Percentiles rank a stretch among this genome's conserved stretches.
phyloP scores from a whole-genome alignment of 331 rosid species.

The Quercus tomentella region DNA sequence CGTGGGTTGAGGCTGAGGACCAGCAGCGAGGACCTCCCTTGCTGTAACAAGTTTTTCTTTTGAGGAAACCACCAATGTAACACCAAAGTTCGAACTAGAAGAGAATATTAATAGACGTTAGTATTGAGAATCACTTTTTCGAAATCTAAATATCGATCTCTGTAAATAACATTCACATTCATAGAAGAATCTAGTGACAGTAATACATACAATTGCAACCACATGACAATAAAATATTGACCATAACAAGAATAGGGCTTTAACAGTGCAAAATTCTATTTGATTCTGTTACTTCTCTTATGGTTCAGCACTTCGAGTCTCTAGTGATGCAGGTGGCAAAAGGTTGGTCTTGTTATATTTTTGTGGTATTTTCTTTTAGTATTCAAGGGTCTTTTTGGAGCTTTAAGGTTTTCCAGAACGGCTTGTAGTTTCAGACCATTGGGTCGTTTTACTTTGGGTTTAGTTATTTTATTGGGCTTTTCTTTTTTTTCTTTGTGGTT shows the following conservation, averaged over 20 bases:
- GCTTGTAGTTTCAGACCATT: too few species aligned
- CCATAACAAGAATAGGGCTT: neutral
- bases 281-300: neutral
- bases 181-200: neutral
- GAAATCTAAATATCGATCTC: neutral
- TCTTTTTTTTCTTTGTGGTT: too few species aligned
- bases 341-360: too few species aligned
- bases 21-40: slow-evolving; percentile 69
- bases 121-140: neutral
- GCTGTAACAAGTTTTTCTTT: slow-evolving; percentile 61
- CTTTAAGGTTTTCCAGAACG: too few species aligned
- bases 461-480: too few species aligned
- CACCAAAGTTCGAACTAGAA: slow-evolving; percentile 76
- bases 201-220: neutral
- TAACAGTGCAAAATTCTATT: neutral
- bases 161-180: neutral
- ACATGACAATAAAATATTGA: neutral
- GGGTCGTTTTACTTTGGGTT: too few species aligned
- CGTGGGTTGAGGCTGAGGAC: slow-evolving; percentile 60
- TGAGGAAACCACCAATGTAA: slow-evolving; percentile 58
- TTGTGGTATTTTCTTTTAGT: too few species aligned
- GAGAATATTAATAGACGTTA: slow-evolving; percentile 22
- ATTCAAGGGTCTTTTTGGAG: too few species aligned
- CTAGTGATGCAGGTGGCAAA: too few species aligned
- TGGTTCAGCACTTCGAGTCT: neutral